Base-by-base conservation (phyloP, 768 basidiomycete genomes). In the Naematelia encephala region DNA sequence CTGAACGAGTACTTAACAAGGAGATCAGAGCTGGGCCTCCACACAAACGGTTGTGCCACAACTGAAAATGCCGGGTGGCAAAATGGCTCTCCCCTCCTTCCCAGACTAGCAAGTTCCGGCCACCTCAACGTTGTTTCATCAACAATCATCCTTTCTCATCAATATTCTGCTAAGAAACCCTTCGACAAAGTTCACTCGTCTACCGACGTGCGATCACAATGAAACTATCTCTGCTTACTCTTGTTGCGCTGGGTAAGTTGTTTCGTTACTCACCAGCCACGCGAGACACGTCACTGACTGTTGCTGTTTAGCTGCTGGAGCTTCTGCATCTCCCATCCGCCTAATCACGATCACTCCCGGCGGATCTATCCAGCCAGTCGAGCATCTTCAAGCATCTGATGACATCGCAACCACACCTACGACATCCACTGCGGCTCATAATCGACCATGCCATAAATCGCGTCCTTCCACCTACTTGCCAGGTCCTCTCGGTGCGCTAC, bases 211-310 rank as follows among this genome's bases (percentile, higher is more conserved):
- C n/a, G n/a, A n/a, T 28, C 44, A 62, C 19, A 5, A 70, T 70
- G 69, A 67, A 65, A 50, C 23, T 65, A 10, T 61, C 66, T 21
- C 27, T 67, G 22, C 45, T 61, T 10, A 21, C 64, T 13, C 47
- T 65, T 2, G 61, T 60, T 47, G 61, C 61, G 28, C 59, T 70
- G 44, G 69, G 69, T 70, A 26, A 65, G 69, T 63, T 25, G 1
- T 8, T 10, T 53, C 28, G 8, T 27, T 26, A 21, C 5, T 25
- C n/a, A 8, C 13, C 34, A 23, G 8, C 19, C 27, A 28, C 14
- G 4, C 25, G 46, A 19, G 46, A 8, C 25, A 29, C 27, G 12
- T 45, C 44, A 28, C 47, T 59, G 39, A 26, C 22, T 19, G n/a
- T 43, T 50, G 39, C 51, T 10, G 34, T 16, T 28, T 26, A 58